phyloP scores from a whole-genome alignment of 1,139 yeast genomes.

The Candida sanyaensis region DNA sequence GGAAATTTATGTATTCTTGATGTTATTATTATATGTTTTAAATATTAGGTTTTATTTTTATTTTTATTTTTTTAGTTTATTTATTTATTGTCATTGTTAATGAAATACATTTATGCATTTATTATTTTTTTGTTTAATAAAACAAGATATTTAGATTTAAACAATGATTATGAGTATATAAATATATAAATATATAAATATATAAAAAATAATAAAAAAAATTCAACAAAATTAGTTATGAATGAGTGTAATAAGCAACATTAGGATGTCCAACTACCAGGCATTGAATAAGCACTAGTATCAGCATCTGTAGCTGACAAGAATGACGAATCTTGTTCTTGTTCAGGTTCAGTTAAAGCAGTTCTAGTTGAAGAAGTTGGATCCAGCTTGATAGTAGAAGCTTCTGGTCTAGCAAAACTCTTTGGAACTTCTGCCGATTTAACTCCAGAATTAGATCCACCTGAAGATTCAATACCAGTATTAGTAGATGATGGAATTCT shows the following conservation, averaged over 20 bases:
- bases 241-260: not conserved
- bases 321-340: slow-evolving; percentile 8
- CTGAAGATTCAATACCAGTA: too few relatives aligned
- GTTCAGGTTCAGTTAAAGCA: not conserved
- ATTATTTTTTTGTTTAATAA: too few relatives aligned
- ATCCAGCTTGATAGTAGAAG: not conserved
- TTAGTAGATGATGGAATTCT: too few relatives aligned
- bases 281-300: slow-evolving; percentile 12
- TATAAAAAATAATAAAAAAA: not conserved
- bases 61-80: too few relatives aligned
- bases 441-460: not conserved
- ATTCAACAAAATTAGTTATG: not conserved
- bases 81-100: too few relatives aligned
- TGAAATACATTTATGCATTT: too few relatives aligned
- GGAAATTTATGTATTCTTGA: too few relatives aligned
- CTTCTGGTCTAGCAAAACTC: not conserved
- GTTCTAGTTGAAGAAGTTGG: too few relatives aligned
- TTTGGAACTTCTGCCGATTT: not conserved
- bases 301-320: slow-evolving; percentile 1
- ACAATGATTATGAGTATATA: too few relatives aligned
- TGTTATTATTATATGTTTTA: too few relatives aligned
- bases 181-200: not conserved
- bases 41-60: too few relatives aligned
- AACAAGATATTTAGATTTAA: too few relatives aligned
- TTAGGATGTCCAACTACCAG: slow-evolving; percentile 13